Evolutionary conservation across 768 basidiomycete species (phyloP).

Genomic region (Glaciozyma martinii): DNA sequence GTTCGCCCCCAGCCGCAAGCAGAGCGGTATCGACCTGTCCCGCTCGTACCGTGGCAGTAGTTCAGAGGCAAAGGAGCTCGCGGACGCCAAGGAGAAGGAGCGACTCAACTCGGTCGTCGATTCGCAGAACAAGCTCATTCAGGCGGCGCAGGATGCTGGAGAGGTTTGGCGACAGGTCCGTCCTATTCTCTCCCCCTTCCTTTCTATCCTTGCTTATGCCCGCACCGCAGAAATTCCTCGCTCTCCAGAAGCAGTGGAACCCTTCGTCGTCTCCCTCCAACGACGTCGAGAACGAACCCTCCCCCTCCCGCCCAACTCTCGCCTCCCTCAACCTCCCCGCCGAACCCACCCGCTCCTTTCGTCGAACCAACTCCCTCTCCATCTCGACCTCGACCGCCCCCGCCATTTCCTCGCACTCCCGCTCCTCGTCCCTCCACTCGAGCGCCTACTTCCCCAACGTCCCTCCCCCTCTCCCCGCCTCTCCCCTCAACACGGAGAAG

Average conservation of each 20-base stretch:
- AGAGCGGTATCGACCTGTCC: too few species aligned
- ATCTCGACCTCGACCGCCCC: neutral
- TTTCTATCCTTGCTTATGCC: accelerated
- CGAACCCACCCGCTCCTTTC: neutral
- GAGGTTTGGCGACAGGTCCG: constrained; percentile 15
- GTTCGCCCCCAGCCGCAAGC: neutral
- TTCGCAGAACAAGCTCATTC: neutral
- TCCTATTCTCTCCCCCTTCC: too few species aligned
- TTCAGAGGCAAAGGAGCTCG: neutral
- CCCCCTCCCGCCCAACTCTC: neutral
- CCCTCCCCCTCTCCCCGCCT: constrained; percentile 24
- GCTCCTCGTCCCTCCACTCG: neutral
- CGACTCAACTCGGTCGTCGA: neutral
- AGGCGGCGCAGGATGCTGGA: neutral
- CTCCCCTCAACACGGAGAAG: constrained; percentile 10
- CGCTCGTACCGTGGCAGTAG: too few species aligned
- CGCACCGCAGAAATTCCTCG: constrained; percentile 19
- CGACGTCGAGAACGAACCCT: neutral
- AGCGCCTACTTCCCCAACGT: neutral
- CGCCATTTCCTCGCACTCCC: neutral
- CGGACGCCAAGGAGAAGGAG: neutral
- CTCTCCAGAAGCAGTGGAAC: constrained; percentile 10
- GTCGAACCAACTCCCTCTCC: neutral
- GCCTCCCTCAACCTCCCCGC: neutral
- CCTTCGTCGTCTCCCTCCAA: neutral